phyloP scores from a whole-genome alignment of 257 asterid species.

The Gardenia jasminoides region DNA sequence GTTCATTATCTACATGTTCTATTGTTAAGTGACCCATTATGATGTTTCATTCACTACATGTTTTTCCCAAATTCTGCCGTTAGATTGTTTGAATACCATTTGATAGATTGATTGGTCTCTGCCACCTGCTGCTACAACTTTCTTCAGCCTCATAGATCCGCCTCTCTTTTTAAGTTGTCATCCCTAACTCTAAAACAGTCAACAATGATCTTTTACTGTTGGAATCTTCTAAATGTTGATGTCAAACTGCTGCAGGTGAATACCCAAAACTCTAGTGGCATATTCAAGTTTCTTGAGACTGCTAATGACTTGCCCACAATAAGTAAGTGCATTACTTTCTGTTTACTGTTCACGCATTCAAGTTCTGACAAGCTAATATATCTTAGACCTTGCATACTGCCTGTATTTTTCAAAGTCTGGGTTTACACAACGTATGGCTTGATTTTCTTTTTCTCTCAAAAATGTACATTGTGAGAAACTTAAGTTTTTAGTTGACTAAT shows the following conservation, averaged over 20 bases:
- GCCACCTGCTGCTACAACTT: background rate
- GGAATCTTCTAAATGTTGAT: background rate
- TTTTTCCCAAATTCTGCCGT: too few species aligned
- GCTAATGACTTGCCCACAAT: conserved; percentile 43
- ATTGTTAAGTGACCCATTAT: background rate
- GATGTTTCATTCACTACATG: background rate
- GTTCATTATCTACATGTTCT: background rate
- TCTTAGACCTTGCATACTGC: background rate
- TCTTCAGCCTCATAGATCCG: background rate
- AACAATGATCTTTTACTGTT: background rate
- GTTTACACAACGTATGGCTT: background rate
- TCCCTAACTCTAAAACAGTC: background rate
- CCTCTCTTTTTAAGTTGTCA: background rate
- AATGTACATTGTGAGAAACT: background rate
- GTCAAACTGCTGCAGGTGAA: conserved; percentile 29
- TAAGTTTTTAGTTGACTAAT: background rate
- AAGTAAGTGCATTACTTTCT: conserved; percentile 29
- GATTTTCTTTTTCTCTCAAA: background rate
- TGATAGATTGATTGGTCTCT: background rate
- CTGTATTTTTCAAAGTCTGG: background rate
- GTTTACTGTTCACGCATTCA: background rate
- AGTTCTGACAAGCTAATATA: background rate
- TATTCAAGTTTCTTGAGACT: conserved; percentile 38
- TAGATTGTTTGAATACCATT: background rate
- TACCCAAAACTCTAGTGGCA: conserved; percentile 25